These are phyloP conservation scores for Suillus tomentosus DNA, from an alignment of 768 basidiomycete genomes.

Conservation along the genomic window DNA sequence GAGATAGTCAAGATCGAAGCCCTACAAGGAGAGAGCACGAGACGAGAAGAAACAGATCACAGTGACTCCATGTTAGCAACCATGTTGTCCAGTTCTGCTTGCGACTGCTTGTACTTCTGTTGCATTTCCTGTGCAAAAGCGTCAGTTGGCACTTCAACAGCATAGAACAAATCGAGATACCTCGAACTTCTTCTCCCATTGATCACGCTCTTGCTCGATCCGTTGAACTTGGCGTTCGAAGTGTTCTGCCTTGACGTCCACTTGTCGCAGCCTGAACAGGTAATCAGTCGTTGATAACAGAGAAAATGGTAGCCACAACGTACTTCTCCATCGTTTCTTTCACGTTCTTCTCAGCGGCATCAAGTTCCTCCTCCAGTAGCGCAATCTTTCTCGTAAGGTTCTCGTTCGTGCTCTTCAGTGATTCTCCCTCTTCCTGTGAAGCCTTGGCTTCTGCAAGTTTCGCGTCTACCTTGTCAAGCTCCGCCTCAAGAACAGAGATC, in stretches of 20 bases:
- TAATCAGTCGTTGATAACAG: conserved; percentile 24
- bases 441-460: conserved; percentile 68
- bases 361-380: conserved; percentile 93
- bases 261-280: conserved; percentile 77
- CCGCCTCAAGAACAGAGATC: conserved; percentile 60
- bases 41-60: conserved; percentile 35
- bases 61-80: conserved; percentile 73
- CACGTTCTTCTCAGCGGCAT: conserved; percentile 92
- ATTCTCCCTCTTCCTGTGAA: conserved; percentile 66
- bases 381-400: conserved; percentile 80
- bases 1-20: conserved; percentile 3
- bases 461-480: conserved; percentile 71
- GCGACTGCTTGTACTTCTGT: conserved; percentile 69
- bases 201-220: conserved; percentile 87
- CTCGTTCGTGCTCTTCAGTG: conserved; percentile 71
- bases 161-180: conserved; percentile 38
- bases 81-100: conserved; percentile 85
- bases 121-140: conserved; percentile 57
- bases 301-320: conserved; percentile 34
- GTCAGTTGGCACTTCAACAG: conserved; percentile 11
- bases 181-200: conserved; percentile 94
- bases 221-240: conserved; percentile 90
- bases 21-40: conserved; percentile 8
- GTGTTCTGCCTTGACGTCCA: conserved; percentile 98
- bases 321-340: conserved; percentile 98